A percentile compares a stretch with the other conserved stretches of the same genome.
Evolutionary conservation across 2,329 filamentous ascomycete genomes (phyloP).

Genomic region (Aspergillus puulaauensis): DNA sequence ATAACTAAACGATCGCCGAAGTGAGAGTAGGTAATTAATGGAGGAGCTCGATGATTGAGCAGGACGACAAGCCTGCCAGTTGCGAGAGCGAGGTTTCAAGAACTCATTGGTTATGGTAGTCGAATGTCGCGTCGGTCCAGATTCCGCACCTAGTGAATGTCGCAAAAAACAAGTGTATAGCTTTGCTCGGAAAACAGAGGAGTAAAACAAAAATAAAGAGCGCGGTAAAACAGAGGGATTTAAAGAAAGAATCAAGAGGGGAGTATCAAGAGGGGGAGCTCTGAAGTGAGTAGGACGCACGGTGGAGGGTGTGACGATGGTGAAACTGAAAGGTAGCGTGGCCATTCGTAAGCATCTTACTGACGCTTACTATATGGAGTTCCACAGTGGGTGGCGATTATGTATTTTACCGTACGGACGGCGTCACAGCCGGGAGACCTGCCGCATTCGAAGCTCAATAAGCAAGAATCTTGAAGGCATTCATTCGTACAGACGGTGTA

Average conservation of each 20-base stretch:
- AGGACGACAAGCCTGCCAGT: slow-evolving; percentile 2
- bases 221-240: background rate
- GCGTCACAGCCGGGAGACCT: slow-evolving; percentile 7
- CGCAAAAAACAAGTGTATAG: background rate
- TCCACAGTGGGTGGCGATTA: background rate
- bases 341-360: slow-evolving; percentile 5
- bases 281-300: background rate
- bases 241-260: background rate
- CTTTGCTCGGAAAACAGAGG: background rate
- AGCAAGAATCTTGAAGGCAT: background rate
- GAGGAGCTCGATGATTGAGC: background rate
- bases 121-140: background rate
- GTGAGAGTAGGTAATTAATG: background rate
- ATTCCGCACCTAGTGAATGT: background rate
- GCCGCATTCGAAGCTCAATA: slow-evolving; percentile 16
- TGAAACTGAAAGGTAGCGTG: slow-evolving; percentile 8
- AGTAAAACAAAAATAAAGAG: background rate
- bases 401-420: slow-evolving; percentile 4
- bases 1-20: background rate
- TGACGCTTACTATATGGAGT: background rate
- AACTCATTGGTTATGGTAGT: slow-evolving; percentile 2
- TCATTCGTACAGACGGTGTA: background rate
- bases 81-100: background rate
- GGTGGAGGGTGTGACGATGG: slow-evolving; percentile 1
- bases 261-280: background rate